A percentile compares a stretch with the other conserved stretches of the same genome.
These are phyloP conservation scores for Parachaetomium inaequale DNA, from an alignment of 495 filamentous ascomycete genomes.

Conservation along the genomic window DNA sequence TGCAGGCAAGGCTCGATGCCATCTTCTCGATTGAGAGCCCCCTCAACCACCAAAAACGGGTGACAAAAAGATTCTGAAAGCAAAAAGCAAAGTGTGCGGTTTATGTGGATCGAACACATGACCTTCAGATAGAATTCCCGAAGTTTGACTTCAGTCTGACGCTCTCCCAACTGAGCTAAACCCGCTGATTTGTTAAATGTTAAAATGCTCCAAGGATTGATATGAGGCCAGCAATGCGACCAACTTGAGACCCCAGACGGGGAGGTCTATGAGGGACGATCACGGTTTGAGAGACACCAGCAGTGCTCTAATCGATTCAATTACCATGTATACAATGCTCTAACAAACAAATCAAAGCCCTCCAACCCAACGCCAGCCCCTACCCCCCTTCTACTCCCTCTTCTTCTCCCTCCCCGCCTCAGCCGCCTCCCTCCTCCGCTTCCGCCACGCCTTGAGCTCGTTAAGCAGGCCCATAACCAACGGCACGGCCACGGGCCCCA, in stretches of 20 bases:
- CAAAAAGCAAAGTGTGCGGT: slow-evolving; percentile 9
- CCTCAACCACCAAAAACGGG: no score
- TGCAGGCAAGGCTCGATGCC: no score
- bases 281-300: no score
- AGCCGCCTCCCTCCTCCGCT: slow-evolving; percentile 37
- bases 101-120: slow-evolving; percentile 26
- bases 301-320: no score
- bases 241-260: no score
- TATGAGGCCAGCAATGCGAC: neutral
- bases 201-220: neutral
- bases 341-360: slow-evolving; percentile 1
- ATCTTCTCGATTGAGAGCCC: no score
- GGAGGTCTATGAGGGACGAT: no score
- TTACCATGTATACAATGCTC: neutral
- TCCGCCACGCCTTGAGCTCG: slow-evolving; percentile 61
- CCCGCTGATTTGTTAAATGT: slow-evolving; percentile 5
- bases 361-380: slow-evolving; percentile 3
- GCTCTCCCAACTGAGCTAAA: slow-evolving; percentile 28
- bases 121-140: slow-evolving; percentile 23
- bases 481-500: slow-evolving; percentile 91
- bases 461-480: slow-evolving; percentile 78
- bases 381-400: slow-evolving; percentile 20
- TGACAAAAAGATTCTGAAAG: neutral
- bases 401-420: slow-evolving; percentile 33
- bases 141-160: slow-evolving; percentile 25